Evolutionary conservation across 2,329 filamentous ascomycete genomes (phyloP).

Genomic region (Lomentospora prolificans): DNA sequence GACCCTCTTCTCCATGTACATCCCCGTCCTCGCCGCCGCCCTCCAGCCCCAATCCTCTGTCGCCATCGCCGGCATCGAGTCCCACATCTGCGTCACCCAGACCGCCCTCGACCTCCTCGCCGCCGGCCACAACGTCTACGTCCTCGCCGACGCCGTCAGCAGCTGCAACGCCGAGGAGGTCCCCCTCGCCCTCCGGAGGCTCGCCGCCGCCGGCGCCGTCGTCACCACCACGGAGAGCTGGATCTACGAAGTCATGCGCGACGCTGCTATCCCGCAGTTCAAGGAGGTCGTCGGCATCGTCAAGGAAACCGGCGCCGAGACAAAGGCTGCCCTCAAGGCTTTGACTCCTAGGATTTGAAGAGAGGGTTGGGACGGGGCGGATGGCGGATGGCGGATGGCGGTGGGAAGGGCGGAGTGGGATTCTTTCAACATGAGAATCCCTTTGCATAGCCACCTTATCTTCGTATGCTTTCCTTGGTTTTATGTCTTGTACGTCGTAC

Average conservation of each 20-base stretch:
- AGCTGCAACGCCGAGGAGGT: constrained; percentile 80
- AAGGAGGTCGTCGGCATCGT: constrained; percentile 64
- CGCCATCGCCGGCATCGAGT: constrained; percentile 83
- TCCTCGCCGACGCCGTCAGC: constrained; percentile 82
- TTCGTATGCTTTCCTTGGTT: too few species aligned
- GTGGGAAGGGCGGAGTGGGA: neutral
- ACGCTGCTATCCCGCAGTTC: constrained; percentile 66
- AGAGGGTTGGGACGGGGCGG: neutral
- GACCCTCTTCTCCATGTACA: constrained; percentile 81
- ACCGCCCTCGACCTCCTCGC: constrained; percentile 73
- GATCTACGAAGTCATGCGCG: constrained; percentile 81
- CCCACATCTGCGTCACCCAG: constrained; percentile 90
- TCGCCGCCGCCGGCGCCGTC: constrained; percentile 65
- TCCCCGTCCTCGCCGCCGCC: constrained; percentile 49
- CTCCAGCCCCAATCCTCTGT: constrained; percentile 35
- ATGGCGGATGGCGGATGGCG: neutral
- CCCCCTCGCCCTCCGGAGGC: constrained; percentile 62
- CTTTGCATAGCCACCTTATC: too few species aligned
- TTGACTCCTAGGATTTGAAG: constrained; percentile 52
- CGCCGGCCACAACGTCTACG: constrained; percentile 70
- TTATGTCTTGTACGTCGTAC: too few species aligned
- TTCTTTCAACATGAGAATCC: too few species aligned
- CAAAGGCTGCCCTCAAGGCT: constrained; percentile 56
- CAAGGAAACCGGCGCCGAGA: constrained; percentile 64
- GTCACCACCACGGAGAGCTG: constrained; percentile 85